Base-by-base conservation (phyloP, 1,284 basidiomycete genomes). In the Lentinula novae-zelandiae region DNA sequence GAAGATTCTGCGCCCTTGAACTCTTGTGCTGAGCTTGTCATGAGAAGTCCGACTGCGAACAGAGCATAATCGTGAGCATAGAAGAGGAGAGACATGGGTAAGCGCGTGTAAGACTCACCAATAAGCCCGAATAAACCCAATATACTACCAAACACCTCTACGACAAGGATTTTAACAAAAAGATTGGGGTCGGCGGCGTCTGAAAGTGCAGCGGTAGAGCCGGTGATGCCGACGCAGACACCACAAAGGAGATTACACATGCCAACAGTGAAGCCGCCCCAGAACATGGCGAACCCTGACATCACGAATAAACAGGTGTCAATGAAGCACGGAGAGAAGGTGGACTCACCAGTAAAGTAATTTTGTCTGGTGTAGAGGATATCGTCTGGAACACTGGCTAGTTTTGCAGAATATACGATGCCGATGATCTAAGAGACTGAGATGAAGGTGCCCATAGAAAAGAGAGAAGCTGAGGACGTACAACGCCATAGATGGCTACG, bases 401-500 rank as follows among this genome's bases (percentile, higher is more conserved):
- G 77, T 73, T 92, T 95, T 22, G 92, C 79, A 3, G 92, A 94
- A 75, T 94, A 97, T 53, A 98, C 93, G 67, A 97, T 98, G 44
- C 93, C 92, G 70, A 95, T 95, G 70, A 96, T 95, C 92, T 94
- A 60, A 3, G 20, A 17, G 27, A 38, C 36, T 17, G 10, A 39
- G 31, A 60, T 44, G 22, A 13, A 46, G 27, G 12, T 33, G 33
- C 5, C 7, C 3, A 22, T 22, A 55, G 15, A 22, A 13, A 42
- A 51, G 27, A 59, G 38, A 54, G n/a, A 38, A 40, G 39, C 52
- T 57, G 40, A 20, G 31, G 38, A 83, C 90, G 64, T 74, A 96
- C 94, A 57, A 95, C 92, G 60, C 92, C 96, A 75, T 96, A 97
- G 71, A 97, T 97, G 63, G 95, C 95, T 22, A 97, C 94, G 67